A percentile compares a stretch with the other conserved stretches of the same genome.
phyloP scores from a whole-genome alignment of 371 early-diverging fungal genomes.

The Thermomucor indicae-seudaticae region DNA sequence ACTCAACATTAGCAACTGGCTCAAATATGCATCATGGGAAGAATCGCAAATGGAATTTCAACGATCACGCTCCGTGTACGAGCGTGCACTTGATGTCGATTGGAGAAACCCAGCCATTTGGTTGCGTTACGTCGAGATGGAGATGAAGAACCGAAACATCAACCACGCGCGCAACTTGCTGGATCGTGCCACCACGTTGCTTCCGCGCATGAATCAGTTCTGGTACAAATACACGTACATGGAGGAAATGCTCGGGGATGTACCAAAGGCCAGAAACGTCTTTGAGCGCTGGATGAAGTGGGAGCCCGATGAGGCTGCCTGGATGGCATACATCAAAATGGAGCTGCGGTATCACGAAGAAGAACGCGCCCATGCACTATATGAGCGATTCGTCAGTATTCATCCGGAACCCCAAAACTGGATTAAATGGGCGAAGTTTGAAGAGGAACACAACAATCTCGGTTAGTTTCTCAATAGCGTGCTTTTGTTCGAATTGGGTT shows the following conservation, averaged over 20 bases:
- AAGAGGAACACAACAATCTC: constrained; percentile 74
- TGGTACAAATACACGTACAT: constrained; percentile 98
- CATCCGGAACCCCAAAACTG: constrained; percentile 95
- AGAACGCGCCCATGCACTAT: constrained; percentile 79
- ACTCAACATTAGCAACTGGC: constrained; percentile 83
- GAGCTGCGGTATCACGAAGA: constrained; percentile 86
- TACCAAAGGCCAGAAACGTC: constrained; percentile 85
- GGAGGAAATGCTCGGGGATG: constrained; percentile 94
- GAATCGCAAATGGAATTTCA: constrained; percentile 83
- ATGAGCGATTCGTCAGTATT: constrained; percentile 81
- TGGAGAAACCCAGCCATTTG: constrained; percentile 82
- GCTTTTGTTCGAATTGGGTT: not conserved
- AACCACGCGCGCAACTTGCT: constrained; percentile 91
- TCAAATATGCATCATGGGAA: constrained; percentile 96
- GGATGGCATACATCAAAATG: constrained; percentile 93
- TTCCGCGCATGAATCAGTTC: constrained; percentile 94
- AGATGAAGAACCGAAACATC: constrained; percentile 92
- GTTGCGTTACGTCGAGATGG: constrained; percentile 94
- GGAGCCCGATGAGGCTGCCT: constrained; percentile 92
- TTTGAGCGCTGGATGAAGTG: constrained; percentile 99
- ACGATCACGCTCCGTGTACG: constrained; percentile 87
- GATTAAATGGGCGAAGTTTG: constrained; percentile 95
- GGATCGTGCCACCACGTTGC: constrained; percentile 84
- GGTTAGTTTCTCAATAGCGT: constrained; percentile 29
- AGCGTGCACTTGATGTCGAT: constrained; percentile 91